A percentile compares a stretch with the other conserved stretches of the same genome.
Evolutionary conservation across 2,329 filamentous ascomycete genomes (phyloP).

Genomic region (Colletotrichum sp.): DNA sequence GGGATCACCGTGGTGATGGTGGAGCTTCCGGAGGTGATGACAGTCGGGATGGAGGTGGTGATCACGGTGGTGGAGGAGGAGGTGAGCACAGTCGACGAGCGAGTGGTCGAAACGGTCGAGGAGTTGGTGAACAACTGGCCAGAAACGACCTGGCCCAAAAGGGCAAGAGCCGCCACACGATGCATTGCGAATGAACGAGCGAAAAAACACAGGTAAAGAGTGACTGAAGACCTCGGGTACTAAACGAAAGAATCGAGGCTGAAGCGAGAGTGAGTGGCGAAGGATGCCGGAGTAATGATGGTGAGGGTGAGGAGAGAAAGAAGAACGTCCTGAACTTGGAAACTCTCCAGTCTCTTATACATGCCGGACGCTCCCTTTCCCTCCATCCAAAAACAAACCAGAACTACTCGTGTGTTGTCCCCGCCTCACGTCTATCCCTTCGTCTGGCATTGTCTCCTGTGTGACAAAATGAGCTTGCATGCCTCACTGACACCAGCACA

Average conservation of each 20-base stretch:
- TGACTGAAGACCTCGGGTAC: slow-evolving; percentile 18
- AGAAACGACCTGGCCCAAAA: slow-evolving; percentile 1
- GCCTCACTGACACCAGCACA: neutral
- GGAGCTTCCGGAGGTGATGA: neutral
- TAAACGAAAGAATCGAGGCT: slow-evolving; percentile 19
- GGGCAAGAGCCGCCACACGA: neutral
- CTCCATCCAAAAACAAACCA: neutral
- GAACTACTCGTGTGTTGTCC: neutral
- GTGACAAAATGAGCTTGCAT: slow-evolving; percentile 14
- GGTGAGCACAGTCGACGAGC: neutral
- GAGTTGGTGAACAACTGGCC: neutral
- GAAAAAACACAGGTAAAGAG: slow-evolving; percentile 16
- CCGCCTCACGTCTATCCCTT: neutral
- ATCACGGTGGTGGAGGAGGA: neutral
- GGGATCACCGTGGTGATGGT: neutral
- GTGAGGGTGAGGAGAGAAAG: slow-evolving; percentile 18
- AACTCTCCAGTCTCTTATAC: slow-evolving; percentile 7
- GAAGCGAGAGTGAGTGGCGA: slow-evolving; percentile 6
- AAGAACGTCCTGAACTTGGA: neutral
- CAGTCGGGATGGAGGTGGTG: neutral
- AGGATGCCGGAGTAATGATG: slow-evolving; percentile 17
- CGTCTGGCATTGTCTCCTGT: neutral
- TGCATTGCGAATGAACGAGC: slow-evolving; percentile 9
- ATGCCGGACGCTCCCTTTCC: neutral
- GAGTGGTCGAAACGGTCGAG: neutral